Evolutionary conservation across 2,329 filamentous ascomycete genomes (phyloP).

Genomic region (Exophiala mesophila): DNA sequence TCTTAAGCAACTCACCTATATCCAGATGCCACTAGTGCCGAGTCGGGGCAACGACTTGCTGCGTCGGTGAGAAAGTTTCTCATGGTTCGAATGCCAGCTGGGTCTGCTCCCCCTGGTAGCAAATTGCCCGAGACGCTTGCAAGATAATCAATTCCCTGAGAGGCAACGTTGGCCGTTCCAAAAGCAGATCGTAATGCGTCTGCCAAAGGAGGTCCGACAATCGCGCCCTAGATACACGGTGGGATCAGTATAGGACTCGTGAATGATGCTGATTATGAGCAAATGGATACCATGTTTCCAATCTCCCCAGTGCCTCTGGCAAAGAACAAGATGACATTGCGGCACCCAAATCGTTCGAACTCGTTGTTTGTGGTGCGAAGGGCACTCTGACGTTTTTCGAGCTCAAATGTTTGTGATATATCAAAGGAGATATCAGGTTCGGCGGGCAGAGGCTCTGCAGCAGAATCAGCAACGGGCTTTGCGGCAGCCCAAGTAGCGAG

Average conservation of each 20-base stretch:
- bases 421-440: neutral
- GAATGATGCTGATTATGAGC: too few species aligned
- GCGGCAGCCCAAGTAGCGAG: neutral
- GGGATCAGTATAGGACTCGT: too few species aligned
- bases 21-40: neutral
- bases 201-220: constrained; percentile 32
- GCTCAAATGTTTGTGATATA: neutral
- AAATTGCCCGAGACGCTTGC: constrained; percentile 5
- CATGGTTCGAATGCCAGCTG: constrained; percentile 5
- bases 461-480: neutral
- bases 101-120: constrained; percentile 7
- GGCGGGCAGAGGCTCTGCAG: neutral
- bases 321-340: constrained; percentile 44
- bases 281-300: constrained; percentile 43
- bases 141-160: constrained; percentile 8
- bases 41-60: constrained; percentile 5
- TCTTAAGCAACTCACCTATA: constrained; percentile 2
- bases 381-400: neutral
- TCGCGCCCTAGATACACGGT: constrained; percentile 31
- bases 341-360: constrained; percentile 38
- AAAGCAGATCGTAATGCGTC: constrained; percentile 24
- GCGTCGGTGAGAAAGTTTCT: constrained; percentile 1
- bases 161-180: constrained; percentile 3
- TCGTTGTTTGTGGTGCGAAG: constrained; percentile 31
- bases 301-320: constrained; percentile 46